These are phyloP conservation scores for Chondrus crispus DNA, from an alignment of 23 red algal species.

Conservation along the genomic window DNA sequence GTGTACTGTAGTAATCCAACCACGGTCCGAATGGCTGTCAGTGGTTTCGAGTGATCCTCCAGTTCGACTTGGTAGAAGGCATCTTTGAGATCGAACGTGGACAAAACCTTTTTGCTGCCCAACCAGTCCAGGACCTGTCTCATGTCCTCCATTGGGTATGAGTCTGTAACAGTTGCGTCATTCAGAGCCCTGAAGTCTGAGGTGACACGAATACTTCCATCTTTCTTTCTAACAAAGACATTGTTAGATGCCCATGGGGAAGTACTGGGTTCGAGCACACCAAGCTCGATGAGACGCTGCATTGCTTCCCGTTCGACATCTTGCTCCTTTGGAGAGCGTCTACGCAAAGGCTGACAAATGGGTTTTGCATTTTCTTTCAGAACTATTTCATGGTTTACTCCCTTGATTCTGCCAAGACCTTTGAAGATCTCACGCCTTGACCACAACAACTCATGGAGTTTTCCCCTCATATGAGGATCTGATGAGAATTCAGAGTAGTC, in stretches of 20 bases:
- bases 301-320: not conserved
- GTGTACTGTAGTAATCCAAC: slow-evolving; percentile 41
- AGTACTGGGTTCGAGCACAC: not conserved
- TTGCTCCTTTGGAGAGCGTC: not conserved
- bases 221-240: slow-evolving; percentile 27
- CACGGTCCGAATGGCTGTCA: slow-evolving; percentile 26
- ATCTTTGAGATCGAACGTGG: slow-evolving; percentile 16
- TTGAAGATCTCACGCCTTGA: not conserved
- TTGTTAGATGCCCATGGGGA: not conserved
- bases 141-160: slow-evolving; percentile 28
- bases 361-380: not conserved
- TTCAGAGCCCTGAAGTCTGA: slow-evolving; percentile 49
- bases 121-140: slow-evolving; percentile 6
- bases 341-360: not conserved
- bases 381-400: not conserved
- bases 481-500: slow-evolving; percentile 6
- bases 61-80: slow-evolving; percentile 28
- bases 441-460: not conserved
- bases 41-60: not conserved
- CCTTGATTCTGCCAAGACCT: not conserved
- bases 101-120: not conserved
- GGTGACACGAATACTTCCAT: not conserved
- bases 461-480: not conserved
- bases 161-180: not conserved
- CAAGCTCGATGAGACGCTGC: not conserved